phyloP scores from a whole-genome alignment of 2,329 filamentous ascomycete species.

The Ophiostoma australiae region DNA sequence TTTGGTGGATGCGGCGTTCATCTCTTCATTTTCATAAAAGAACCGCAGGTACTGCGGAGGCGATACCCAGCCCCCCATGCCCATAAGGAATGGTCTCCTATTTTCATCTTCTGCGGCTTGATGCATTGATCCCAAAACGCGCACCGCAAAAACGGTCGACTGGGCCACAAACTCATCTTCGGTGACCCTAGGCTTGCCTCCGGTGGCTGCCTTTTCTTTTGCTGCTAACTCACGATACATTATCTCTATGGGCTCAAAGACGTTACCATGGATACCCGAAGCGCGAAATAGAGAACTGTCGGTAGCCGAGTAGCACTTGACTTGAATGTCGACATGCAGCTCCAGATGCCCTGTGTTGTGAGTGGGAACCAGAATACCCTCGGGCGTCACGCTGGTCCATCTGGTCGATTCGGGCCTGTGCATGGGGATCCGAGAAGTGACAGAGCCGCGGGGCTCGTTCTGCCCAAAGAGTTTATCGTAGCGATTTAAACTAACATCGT shows the following conservation, averaged over 20 bases:
- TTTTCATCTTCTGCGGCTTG: not conserved
- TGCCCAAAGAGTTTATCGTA: not conserved
- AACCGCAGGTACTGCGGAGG: not conserved
- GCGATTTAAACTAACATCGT: not conserved
- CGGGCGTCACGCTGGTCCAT: conserved; percentile 13
- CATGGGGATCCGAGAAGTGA: not conserved
- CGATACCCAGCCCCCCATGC: conserved; percentile 2
- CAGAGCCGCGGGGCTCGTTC: no score
- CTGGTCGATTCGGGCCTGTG: not conserved
- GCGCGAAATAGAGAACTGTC: not conserved
- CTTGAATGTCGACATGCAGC: not conserved
- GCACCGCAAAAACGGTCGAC: conserved; percentile 6
- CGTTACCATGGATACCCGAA: not conserved
- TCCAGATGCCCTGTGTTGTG: not conserved
- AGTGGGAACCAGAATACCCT: not conserved
- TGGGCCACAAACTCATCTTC: not conserved
- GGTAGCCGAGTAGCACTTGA: not conserved
- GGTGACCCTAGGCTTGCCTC: not conserved
- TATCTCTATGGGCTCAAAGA: not conserved
- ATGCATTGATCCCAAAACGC: not conserved
- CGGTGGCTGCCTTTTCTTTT: no score
- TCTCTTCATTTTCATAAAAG: not conserved
- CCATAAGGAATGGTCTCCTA: not conserved
- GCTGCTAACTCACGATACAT: not conserved
- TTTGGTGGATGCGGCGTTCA: not conserved